These are phyloP conservation scores for Kodamaea anthophila DNA, from an alignment of 1,139 yeast genomes.

Conservation along the genomic window DNA sequence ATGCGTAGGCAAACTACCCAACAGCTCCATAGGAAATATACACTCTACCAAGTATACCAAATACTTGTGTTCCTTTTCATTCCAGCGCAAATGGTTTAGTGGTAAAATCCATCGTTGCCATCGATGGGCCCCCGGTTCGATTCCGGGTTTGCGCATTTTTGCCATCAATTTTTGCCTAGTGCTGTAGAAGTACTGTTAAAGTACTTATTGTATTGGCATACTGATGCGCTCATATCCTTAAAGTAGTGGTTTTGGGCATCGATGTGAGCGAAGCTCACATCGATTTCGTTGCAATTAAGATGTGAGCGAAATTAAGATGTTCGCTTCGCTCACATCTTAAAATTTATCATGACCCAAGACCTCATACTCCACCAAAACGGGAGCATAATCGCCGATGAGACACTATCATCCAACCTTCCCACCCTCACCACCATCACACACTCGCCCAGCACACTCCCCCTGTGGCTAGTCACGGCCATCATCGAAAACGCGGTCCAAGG, in stretches of 20 bases:
- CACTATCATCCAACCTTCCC: conserved; percentile 17
- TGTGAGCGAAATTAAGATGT: background rate
- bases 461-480: conserved; percentile 55
- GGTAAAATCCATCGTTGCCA: conserved; percentile 6
- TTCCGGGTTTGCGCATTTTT: conserved; percentile 6
- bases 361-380: conserved; percentile 50
- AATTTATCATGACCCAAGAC: conserved; percentile 37
- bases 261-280: background rate
- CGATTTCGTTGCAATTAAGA: background rate
- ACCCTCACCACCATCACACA: conserved; percentile 46
- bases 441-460: conserved; percentile 56
- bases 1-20: background rate
- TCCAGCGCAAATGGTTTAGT: conserved; percentile 4
- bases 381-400: conserved; percentile 31
- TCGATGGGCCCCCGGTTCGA: conserved; percentile 7
- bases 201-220: too few relatives aligned
- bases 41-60: too few relatives aligned
- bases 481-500: conserved; percentile 41
- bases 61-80: background rate
- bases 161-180: background rate
- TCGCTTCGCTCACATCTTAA: background rate
- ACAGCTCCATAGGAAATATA: too few relatives aligned
- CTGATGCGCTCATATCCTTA: too few relatives aligned
- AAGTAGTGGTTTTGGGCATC: background rate
- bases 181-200: background rate